Percentiles rank a stretch among this genome's conserved stretches.
These are phyloP conservation scores for Talaromyces sp. DNA, from an alignment of 2,329 filamentous ascomycete genomes.

Conservation along the genomic window DNA sequence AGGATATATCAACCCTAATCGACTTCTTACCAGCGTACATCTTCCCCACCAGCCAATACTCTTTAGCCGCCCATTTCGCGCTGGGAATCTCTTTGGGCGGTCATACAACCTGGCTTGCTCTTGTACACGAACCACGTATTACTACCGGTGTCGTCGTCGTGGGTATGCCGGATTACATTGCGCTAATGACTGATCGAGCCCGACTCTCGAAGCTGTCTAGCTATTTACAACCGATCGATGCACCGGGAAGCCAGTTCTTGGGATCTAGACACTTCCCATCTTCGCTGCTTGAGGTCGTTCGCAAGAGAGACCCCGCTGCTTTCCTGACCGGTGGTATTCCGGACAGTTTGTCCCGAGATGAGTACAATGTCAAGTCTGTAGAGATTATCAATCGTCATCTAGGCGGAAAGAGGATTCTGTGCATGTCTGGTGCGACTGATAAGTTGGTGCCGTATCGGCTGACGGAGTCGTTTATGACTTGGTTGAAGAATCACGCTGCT, in stretches of 20 bases:
- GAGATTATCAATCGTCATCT: constrained; percentile 39
- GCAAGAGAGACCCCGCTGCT: constrained; percentile 69
- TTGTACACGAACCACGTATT: constrained; percentile 75
- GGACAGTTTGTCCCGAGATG: constrained; percentile 35
- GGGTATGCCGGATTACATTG: constrained; percentile 82
- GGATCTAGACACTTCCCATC: constrained; percentile 75
- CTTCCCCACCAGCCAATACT: constrained; percentile 52
- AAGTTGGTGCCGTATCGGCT: constrained; percentile 60
- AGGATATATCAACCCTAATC: constrained; percentile 73
- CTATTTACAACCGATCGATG: constrained; percentile 53
- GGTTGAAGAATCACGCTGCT: constrained; percentile 50
- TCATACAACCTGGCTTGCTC: constrained; percentile 79
- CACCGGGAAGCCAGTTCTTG: constrained; percentile 62
- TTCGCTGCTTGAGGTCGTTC: constrained; percentile 61
- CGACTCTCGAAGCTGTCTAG: constrained; percentile 63
- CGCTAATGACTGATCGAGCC: constrained; percentile 78
- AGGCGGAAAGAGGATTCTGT: constrained; percentile 54
- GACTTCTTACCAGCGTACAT: constrained; percentile 75
- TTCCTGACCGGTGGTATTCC: constrained; percentile 60
- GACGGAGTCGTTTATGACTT: constrained; percentile 55
- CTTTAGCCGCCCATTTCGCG: constrained; percentile 63
- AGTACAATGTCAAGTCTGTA: constrained; percentile 39
- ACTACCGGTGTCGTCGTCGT: constrained; percentile 76
- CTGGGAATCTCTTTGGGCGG: constrained; percentile 84
- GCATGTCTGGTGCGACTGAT: constrained; percentile 54